Evolutionary conservation across 1,284 basidiomycete genomes (phyloP).

Genomic region (Tilletia horrida): DNA sequence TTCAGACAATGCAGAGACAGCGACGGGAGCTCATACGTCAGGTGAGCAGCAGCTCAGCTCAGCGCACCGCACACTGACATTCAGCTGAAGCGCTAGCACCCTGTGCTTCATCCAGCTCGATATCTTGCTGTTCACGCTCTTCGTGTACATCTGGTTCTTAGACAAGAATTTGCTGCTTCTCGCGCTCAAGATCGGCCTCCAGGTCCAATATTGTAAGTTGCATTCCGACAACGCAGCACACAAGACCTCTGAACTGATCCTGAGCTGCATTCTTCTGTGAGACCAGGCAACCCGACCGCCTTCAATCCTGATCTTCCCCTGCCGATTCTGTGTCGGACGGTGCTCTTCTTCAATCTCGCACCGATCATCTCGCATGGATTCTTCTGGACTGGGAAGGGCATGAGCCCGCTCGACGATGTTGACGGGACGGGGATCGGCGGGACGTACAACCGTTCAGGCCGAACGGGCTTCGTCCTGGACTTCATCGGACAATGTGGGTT

Average conservation of each 20-base stretch:
- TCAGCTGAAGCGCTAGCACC: background rate
- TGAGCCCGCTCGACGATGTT: conserved; percentile 3
- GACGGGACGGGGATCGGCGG: conserved; percentile 19
- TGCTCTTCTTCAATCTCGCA: conserved; percentile 27
- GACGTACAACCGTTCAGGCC: conserved; percentile 20
- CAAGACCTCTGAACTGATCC: background rate
- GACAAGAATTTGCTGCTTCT: conserved; percentile 34
- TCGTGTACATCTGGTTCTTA: conserved; percentile 41
- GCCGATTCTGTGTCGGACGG: conserved; percentile 27
- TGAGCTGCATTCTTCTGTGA: background rate
- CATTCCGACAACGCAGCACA: conserved; percentile 18
- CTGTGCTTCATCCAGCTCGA: conserved; percentile 26
- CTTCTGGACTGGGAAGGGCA: conserved; percentile 11
- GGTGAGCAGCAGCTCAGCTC: background rate
- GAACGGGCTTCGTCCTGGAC: conserved; percentile 34
- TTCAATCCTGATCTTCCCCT: conserved; percentile 27
- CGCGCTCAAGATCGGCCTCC: conserved; percentile 30
- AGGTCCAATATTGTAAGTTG: conserved; percentile 34
- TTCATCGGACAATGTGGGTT: conserved; percentile 38
- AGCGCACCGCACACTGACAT: background rate
- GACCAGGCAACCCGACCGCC: conserved; percentile 1
- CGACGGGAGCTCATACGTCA: conserved; percentile 14
- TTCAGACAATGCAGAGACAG: conserved; percentile 8
- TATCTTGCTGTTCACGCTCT: conserved; percentile 36
- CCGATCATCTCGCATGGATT: conserved; percentile 28